Conservation (phyloP, 2,329 filamentous ascomycete genomes). For the Diaporthe helianthi region DNA sequence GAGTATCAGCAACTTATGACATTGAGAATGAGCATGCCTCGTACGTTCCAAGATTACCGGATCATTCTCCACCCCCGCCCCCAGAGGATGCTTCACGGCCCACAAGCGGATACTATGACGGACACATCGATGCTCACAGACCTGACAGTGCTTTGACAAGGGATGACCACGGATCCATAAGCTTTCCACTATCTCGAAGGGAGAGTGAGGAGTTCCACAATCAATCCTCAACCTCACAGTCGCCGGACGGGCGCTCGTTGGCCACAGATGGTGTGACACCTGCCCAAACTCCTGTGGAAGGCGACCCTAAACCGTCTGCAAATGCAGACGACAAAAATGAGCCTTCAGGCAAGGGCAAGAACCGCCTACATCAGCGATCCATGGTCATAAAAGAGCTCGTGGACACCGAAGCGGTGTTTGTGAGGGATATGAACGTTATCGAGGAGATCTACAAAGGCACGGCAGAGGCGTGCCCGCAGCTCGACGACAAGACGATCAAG, state of each 20-base stretch:
- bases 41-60: constrained; percentile 48
- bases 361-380: constrained; percentile 79
- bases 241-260: constrained; percentile 55
- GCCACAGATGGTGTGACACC: constrained; percentile 49
- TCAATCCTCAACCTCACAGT: constrained; percentile 53
- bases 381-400: constrained; percentile 90
- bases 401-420: constrained; percentile 90
- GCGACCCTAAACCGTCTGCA: constrained; percentile 43
- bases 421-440: constrained; percentile 95
- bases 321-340: constrained; percentile 49
- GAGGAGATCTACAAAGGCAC: constrained; percentile 98
- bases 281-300: constrained; percentile 48
- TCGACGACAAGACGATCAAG: constrained; percentile 85
- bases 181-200: constrained; percentile 52
- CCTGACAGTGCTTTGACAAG: constrained; percentile 50
- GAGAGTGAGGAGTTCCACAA: constrained; percentile 54
- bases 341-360: constrained; percentile 62
- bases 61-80: constrained; percentile 59
- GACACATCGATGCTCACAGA: constrained; percentile 51
- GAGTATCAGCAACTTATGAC: constrained; percentile 55
- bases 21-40: constrained; percentile 20
- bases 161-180: constrained; percentile 51
- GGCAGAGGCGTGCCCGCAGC: constrained; percentile 78
- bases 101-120: constrained; percentile 51
- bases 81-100: constrained; percentile 46